Percentiles rank a stretch among this genome's conserved stretches.
Conservation (phyloP, 2,329 filamentous ascomycete species). For the Epichloe gansuensis region DNA sequence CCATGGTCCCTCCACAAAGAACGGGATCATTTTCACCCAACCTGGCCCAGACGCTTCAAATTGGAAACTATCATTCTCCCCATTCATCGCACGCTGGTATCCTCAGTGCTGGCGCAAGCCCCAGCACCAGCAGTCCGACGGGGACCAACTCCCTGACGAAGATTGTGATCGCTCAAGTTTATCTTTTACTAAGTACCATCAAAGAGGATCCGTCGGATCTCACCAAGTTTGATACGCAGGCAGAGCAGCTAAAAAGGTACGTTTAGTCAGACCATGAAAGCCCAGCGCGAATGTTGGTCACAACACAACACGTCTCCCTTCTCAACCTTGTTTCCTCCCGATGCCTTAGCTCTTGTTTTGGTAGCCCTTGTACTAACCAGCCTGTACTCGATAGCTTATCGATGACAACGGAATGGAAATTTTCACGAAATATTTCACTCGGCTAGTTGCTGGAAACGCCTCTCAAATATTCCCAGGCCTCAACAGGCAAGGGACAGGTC, state of each 20-base stretch:
- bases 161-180: constrained; percentile 91
- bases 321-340: neutral
- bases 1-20: constrained; percentile 49
- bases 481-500: constrained; percentile 59
- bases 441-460: constrained; percentile 84
- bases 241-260: constrained; percentile 86
- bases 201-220: constrained; percentile 78
- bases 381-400: constrained; percentile 52
- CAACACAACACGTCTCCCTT: neutral
- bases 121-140: constrained; percentile 50
- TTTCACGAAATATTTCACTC: constrained; percentile 89
- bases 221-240: constrained; percentile 84
- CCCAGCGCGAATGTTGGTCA: neutral
- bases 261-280: constrained; percentile 12
- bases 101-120: constrained; percentile 48
- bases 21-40: constrained; percentile 53
- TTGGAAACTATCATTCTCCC: constrained; percentile 42
- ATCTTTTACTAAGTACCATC: constrained; percentile 84
- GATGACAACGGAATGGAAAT: constrained; percentile 99
- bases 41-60: constrained; percentile 45
- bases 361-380: constrained; percentile 11
- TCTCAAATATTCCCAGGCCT: constrained; percentile 77
- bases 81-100: constrained; percentile 44
- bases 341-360: neutral
- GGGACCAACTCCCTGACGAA: constrained; percentile 64